Evolutionary conservation across 2,329 filamentous ascomycete species (phyloP).

Genomic region (Penicillium janthinellum): DNA sequence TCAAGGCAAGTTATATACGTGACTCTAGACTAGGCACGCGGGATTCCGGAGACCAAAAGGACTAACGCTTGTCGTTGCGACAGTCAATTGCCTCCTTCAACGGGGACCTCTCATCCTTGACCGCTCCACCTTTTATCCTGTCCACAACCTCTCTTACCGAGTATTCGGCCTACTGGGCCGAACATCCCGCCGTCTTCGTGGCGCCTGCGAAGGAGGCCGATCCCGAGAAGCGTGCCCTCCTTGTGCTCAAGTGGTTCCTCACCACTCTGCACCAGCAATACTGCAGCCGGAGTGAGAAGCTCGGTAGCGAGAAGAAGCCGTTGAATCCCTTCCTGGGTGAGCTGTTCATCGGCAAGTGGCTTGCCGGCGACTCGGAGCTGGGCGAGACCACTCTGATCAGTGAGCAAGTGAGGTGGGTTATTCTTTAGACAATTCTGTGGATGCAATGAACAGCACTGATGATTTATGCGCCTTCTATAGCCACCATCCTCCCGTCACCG

Average conservation of each 20-base stretch:
- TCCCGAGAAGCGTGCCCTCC: slow-evolving; percentile 75
- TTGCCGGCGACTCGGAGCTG: slow-evolving; percentile 56
- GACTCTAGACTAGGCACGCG: neutral
- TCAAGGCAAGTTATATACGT: slow-evolving; percentile 40
- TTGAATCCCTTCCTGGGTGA: slow-evolving; percentile 95
- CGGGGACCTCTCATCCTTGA: slow-evolving; percentile 77
- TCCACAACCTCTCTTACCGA: slow-evolving; percentile 77
- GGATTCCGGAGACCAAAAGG: neutral
- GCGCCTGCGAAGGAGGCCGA: slow-evolving; percentile 79
- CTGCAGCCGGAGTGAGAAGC: slow-evolving; percentile 71
- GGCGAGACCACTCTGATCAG: slow-evolving; percentile 85
- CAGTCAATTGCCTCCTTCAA: slow-evolving; percentile 77
- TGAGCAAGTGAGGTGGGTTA: slow-evolving; percentile 76
- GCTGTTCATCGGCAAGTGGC: slow-evolving; percentile 88
- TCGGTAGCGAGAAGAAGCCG: slow-evolving; percentile 95
- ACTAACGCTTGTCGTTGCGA: neutral
- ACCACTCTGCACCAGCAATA: slow-evolving; percentile 89
- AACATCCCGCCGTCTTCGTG: slow-evolving; percentile 75
- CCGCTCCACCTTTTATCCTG: slow-evolving; percentile 80
- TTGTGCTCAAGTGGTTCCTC: slow-evolving; percentile 96
- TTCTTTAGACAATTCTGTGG: too few relatives aligned
- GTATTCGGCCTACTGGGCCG: slow-evolving; percentile 81
- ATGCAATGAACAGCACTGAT: slow-evolving; percentile 11
- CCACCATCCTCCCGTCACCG: slow-evolving; percentile 92
- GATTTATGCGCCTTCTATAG: slow-evolving; percentile 33